phyloP scores from a whole-genome alignment of 345 rosid genomes.

The Stellera chamaejasme region DNA sequence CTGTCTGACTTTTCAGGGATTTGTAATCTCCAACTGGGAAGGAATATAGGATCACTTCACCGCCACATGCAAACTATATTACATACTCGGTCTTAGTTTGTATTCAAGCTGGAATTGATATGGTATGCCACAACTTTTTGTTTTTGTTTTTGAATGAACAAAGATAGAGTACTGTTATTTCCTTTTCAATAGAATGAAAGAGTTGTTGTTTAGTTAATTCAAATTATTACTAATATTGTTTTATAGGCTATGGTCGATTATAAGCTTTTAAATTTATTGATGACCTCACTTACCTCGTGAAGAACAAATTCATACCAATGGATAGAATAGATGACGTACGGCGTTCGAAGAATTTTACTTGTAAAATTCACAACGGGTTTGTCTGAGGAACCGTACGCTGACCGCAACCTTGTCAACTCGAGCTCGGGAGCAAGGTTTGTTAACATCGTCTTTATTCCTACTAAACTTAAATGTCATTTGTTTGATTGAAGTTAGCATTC shows the following conservation, averaged over 20 bases:
- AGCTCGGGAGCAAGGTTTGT: constrained; percentile 80
- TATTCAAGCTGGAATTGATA: constrained; percentile 87
- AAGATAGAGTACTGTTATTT: no score
- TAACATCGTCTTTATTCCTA: neutral
- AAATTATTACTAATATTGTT: neutral
- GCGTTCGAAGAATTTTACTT: constrained; percentile 65
- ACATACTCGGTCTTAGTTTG: constrained; percentile 70
- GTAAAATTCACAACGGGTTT: constrained; percentile 89
- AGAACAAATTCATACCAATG: constrained; percentile 48
- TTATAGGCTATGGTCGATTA: constrained; percentile 83
- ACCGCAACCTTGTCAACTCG: constrained; percentile 54
- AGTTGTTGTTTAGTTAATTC: no score
- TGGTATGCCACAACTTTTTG: constrained; percentile 41
- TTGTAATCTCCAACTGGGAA: constrained; percentile 93
- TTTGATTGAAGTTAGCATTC: neutral
- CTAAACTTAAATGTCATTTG: neutral
- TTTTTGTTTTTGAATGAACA: neutral
- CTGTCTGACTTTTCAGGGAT: constrained; percentile 53
- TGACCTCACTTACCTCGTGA: constrained; percentile 58
- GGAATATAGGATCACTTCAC: constrained; percentile 76
- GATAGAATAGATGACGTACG: constrained; percentile 95
- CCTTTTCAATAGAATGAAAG: no score
- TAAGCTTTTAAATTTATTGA: constrained; percentile 62
- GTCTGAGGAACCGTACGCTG: constrained; percentile 88
- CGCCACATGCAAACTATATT: constrained; percentile 66